phyloP scores from a whole-genome alignment of 192 early-diverging fungal genomes.

The Coemansia furcata region DNA sequence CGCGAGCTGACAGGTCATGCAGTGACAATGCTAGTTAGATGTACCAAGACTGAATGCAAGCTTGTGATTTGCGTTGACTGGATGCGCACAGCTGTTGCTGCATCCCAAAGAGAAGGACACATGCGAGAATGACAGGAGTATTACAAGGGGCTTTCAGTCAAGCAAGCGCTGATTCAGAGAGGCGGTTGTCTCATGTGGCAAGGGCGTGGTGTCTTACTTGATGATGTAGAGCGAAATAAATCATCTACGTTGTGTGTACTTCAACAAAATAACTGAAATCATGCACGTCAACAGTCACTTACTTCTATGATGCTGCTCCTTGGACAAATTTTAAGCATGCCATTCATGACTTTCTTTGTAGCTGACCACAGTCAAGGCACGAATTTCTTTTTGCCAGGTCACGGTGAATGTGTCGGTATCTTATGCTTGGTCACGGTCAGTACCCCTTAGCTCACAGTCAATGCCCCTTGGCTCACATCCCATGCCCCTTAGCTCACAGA shows the following conservation, averaged over 20 bases:
- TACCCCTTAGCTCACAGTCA: neutral
- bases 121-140: too few relatives aligned
- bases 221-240: neutral
- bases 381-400: neutral
- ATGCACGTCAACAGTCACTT: neutral
- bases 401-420: too few relatives aligned
- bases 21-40: too few relatives aligned
- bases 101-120: too few relatives aligned
- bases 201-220: neutral
- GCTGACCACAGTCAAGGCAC: neutral
- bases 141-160: neutral
- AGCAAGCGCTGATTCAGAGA: neutral
- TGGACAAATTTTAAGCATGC: neutral
- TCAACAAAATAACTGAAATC: neutral
- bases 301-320: neutral
- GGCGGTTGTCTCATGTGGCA: neutral
- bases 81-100: too few relatives aligned
- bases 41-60: too few relatives aligned
- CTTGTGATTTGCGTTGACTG: too few relatives aligned
- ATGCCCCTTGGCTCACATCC: neutral
- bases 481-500: neutral
- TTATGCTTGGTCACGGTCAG: neutral
- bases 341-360: neutral
- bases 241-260: neutral
- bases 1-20: too few relatives aligned